Conservation (phyloP, 1,139 yeast genomes). For the Blastobotrys raffinosifermentans region DNA sequence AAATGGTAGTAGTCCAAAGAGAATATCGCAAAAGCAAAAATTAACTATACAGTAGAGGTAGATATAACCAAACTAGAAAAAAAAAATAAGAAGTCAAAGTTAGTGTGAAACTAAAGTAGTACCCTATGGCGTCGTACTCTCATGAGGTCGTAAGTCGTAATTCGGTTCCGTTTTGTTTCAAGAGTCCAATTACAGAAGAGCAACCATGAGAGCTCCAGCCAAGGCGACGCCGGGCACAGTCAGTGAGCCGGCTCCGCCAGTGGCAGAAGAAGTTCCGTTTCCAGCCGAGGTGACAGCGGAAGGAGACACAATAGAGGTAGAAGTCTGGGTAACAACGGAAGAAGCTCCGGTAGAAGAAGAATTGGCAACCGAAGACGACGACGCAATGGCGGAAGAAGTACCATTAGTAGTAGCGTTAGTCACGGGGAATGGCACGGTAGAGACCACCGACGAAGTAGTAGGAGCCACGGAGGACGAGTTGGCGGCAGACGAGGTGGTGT, state of each 20-base stretch:
- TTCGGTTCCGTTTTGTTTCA: too few species aligned
- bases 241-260: not conserved
- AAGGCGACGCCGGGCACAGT: constrained; percentile 1
- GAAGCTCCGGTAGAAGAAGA: constrained; percentile 5
- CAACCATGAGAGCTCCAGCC: not conserved
- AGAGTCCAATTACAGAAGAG: constrained; percentile 1
- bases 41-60: too few species aligned
- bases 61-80: too few species aligned
- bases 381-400: constrained; percentile 4
- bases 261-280: not conserved
- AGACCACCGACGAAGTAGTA: constrained; percentile 3
- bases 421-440: constrained; percentile 6
- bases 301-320: too few species aligned
- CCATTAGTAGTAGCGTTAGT: constrained; percentile 4
- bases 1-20: too few species aligned
- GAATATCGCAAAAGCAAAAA: too few species aligned
- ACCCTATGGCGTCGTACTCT: too few species aligned
- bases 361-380: constrained; percentile 5
- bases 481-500: constrained; percentile 7
- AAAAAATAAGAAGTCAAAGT: too few species aligned
- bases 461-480: constrained; percentile 2
- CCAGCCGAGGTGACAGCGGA: not conserved
- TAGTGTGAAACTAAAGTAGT: too few species aligned
- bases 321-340: not conserved
- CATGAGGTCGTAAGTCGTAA: too few species aligned